Conservation (phyloP, 768 basidiomycete species). For the Leccinum obscurum region DNA sequence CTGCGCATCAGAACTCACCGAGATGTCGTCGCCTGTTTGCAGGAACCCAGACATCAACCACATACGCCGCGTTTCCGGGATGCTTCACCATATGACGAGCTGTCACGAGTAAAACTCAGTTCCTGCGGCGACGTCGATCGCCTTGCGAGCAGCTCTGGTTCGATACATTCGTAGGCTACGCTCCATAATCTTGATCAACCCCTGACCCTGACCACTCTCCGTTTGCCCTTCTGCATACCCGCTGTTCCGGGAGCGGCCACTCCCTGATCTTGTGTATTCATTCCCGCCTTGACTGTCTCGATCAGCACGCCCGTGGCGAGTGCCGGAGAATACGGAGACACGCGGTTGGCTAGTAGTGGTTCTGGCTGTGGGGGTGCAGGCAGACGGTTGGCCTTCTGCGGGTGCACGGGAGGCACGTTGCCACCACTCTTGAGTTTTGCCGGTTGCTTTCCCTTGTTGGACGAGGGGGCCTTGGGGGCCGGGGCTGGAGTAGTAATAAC, state of each 20-base stretch:
- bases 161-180: conserved; percentile 20
- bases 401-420: conserved; percentile 28
- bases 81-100: too few relatives aligned
- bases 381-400: conserved; percentile 40
- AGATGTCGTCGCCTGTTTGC: conserved; percentile 45
- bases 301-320: conserved; percentile 76
- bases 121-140: not conserved
- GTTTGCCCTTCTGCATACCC: conserved; percentile 64
- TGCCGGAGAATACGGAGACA: conserved; percentile 80
- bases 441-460: conserved; percentile 51
- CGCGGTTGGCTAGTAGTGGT: conserved; percentile 68
- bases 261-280: conserved; percentile 63
- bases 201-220: conserved; percentile 77
- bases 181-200: conserved; percentile 35
- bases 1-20: conserved; percentile 21
- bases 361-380: conserved; percentile 78
- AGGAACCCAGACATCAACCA: conserved; percentile 34
- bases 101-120: too few relatives aligned
- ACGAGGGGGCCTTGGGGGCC: conserved; percentile 32
- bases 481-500: conserved; percentile 30
- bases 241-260: conserved; percentile 33
- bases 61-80: too few relatives aligned
- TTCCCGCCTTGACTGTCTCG: conserved; percentile 83
- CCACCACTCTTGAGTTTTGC: conserved; percentile 47
- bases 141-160: too few relatives aligned